A percentile compares a stretch with the other conserved stretches of the same genome.
These are phyloP conservation scores for Fusarium solani-melongenae DNA, from an alignment of 2,329 filamentous ascomycete species.

Conservation along the genomic window DNA sequence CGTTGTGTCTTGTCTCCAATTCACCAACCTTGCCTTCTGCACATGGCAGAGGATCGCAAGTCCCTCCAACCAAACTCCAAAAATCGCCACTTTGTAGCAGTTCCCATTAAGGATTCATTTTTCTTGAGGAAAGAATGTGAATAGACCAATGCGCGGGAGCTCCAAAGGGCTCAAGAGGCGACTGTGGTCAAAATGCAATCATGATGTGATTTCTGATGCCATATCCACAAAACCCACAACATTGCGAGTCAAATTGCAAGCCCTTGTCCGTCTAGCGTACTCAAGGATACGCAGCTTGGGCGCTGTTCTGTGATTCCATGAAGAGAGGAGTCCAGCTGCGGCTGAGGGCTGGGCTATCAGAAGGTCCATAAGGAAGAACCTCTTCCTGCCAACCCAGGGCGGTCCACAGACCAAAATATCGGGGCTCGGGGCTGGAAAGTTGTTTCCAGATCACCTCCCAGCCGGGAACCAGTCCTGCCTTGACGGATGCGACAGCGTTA, in stretches of 20 bases:
- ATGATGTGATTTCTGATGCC: slow-evolving; percentile 32
- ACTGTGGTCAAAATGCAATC: slow-evolving; percentile 5
- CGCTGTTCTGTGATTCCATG: slow-evolving; percentile 34
- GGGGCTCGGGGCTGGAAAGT: slow-evolving; percentile 53
- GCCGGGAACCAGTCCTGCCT: slow-evolving; percentile 49
- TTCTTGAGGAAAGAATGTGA: neutral
- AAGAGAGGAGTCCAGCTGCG: slow-evolving; percentile 59
- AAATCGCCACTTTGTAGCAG: slow-evolving; percentile 2
- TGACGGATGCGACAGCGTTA: slow-evolving; percentile 57
- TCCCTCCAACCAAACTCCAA: neutral
- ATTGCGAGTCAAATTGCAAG: slow-evolving; percentile 27
- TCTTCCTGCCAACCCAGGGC: slow-evolving; percentile 63
- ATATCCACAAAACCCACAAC: slow-evolving; percentile 36
- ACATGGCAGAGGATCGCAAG: neutral
- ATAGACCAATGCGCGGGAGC: neutral
- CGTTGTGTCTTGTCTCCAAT: neutral
- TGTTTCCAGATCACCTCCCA: slow-evolving; percentile 50
- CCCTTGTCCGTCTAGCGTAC: slow-evolving; percentile 11
- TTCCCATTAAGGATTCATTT: neutral
- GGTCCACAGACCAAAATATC: slow-evolving; percentile 57
- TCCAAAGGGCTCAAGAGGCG: slow-evolving; percentile 7
- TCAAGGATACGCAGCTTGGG: slow-evolving; percentile 49
- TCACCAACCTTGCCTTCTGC: neutral
- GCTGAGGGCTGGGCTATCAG: slow-evolving; percentile 55
- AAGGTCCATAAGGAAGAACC: slow-evolving; percentile 49